Conservation (phyloP, 768 basidiomycete genomes). For the Termitomyces sp. region DNA sequence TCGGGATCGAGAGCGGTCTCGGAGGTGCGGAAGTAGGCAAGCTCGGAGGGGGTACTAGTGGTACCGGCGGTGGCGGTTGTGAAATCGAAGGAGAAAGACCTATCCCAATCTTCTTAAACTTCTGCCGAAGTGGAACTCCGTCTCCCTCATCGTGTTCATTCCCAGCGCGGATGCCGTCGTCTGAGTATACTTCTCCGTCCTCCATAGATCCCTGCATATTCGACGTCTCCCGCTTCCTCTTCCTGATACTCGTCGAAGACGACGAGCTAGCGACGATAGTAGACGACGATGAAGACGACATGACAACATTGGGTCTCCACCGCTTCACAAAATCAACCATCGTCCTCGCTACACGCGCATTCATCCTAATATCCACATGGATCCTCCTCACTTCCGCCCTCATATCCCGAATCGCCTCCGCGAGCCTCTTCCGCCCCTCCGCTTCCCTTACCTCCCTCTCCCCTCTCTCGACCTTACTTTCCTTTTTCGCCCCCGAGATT, state of each 20-base stretch:
- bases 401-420: slow-evolving; percentile 30
- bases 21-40: background rate
- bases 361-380: slow-evolving; percentile 66
- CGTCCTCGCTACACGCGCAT: slow-evolving; percentile 48
- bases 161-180: background rate
- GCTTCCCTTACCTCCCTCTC: slow-evolving; percentile 1
- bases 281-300: background rate
- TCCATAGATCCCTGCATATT: background rate
- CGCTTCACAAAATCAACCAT: slow-evolving; percentile 47
- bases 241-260: background rate
- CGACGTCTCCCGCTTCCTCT: background rate
- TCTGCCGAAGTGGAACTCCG: background rate
- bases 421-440: slow-evolving; percentile 1
- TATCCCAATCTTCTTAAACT: background rate
- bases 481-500: background rate
- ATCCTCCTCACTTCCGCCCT: slow-evolving; percentile 44
- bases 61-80: background rate
- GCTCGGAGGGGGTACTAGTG: background rate
- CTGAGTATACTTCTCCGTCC: background rate
- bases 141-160: background rate
- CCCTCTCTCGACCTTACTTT: background rate
- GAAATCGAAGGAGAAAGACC: background rate
- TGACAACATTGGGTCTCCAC: background rate
- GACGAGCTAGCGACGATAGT: background rate
- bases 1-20: background rate